phyloP scores from a whole-genome alignment of 2,329 filamentous ascomycete species.

The Magnaporthales sp. region DNA sequence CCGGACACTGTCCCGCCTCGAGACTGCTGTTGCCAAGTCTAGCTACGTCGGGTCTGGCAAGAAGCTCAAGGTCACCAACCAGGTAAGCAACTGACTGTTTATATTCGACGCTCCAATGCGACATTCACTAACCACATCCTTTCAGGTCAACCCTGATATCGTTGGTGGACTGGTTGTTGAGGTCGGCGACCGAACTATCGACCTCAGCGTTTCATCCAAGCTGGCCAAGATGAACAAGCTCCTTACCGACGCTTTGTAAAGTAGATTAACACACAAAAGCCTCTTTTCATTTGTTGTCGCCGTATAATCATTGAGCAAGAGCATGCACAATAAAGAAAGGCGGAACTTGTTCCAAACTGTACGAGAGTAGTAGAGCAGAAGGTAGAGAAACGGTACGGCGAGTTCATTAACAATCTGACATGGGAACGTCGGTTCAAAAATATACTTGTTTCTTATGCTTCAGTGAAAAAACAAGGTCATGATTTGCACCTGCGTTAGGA shows the following conservation, averaged over 20 bases:
- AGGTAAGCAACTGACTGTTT: conserved; percentile 39
- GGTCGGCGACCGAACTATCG: conserved; percentile 95
- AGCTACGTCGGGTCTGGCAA: conserved; percentile 81
- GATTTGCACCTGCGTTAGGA: not conserved
- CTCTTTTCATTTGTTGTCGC: not conserved
- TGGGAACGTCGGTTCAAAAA: not conserved
- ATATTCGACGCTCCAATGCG: conserved; percentile 10
- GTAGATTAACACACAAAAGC: conserved; percentile 4
- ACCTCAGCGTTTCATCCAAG: conserved; percentile 90
- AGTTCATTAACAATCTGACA: not conserved
- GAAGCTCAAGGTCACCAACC: conserved; percentile 93
- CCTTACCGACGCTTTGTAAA: conserved; percentile 93
- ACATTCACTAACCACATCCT: not conserved
- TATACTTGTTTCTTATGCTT: not conserved
- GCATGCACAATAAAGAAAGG: conserved; percentile 2
- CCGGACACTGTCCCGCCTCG: conserved; percentile 78
- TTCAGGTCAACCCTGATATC: conserved; percentile 85
- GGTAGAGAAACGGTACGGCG: not conserved
- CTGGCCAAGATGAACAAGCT: conserved; percentile 99
- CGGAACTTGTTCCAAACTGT: conserved; percentile 1
- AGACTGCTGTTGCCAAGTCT: conserved; percentile 83
- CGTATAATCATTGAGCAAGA: conserved; percentile 1
- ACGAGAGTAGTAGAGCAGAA: not conserved
- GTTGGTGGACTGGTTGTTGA: conserved; percentile 90
- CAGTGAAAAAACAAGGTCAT: not conserved